phyloP scores from a whole-genome alignment of 345 rosid species.

The Pistacia integerrima region DNA sequence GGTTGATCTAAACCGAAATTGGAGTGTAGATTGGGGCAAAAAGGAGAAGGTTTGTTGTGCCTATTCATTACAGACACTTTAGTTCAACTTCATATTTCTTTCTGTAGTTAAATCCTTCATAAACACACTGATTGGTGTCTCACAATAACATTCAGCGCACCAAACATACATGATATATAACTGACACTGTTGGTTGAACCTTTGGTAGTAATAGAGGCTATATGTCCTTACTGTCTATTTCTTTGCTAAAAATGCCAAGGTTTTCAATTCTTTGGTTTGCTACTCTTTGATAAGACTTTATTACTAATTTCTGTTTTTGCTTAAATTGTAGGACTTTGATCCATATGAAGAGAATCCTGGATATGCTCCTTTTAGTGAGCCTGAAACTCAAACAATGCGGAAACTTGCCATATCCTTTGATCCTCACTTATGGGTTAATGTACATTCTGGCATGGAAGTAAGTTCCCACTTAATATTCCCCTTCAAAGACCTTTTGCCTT shows the following conservation, averaged over 20 bases:
- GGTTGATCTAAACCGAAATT: constrained; percentile 95
- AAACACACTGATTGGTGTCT: constrained; percentile 1
- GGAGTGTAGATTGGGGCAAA: constrained; percentile 99
- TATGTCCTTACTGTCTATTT: background rate
- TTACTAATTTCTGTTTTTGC: constrained; percentile 16
- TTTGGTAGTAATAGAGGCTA: constrained; percentile 7
- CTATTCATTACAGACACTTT: background rate
- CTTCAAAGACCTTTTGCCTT: background rate
- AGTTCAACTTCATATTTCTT: constrained; percentile 12
- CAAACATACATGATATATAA: background rate
- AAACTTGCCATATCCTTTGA: constrained; percentile 87
- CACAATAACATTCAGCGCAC: constrained; percentile 1
- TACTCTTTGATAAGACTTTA: background rate
- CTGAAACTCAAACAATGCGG: constrained; percentile 90
- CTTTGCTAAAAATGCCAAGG: background rate
- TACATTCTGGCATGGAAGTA: constrained; percentile 98
- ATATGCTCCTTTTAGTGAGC: constrained; percentile 88
- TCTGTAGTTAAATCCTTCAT: background rate
- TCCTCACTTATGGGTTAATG: constrained; percentile 96
- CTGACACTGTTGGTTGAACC: background rate
- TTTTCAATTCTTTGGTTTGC: background rate
- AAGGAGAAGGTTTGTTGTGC: constrained; percentile 74
- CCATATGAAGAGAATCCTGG: constrained; percentile 99
- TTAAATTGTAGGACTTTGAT: constrained; percentile 76
- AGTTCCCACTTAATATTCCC: constrained; percentile 17